Percentiles rank a stretch among this genome's conserved stretches.
phyloP scores from a whole-genome alignment of 1,284 basidiomycete species.

The Schizophyllum amplum region DNA sequence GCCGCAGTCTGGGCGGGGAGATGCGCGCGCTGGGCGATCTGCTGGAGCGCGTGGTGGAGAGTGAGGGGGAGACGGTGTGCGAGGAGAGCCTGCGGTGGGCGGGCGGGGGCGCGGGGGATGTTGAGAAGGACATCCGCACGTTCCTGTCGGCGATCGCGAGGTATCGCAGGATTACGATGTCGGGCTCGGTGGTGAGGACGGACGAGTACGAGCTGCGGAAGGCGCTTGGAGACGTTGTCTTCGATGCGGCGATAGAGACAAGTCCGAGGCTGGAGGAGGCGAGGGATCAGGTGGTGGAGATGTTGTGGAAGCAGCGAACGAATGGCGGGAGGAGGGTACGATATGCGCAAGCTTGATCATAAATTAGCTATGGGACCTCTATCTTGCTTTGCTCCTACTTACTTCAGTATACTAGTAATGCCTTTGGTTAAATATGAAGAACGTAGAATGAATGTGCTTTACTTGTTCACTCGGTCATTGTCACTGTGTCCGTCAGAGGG shows the following conservation, averaged over 20 bases:
- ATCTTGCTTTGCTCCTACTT: neutral
- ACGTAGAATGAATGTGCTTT: neutral
- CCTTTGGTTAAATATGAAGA: neutral
- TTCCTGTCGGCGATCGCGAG: neutral
- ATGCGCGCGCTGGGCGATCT: constrained; percentile 3
- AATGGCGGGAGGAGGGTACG: neutral
- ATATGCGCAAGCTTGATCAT: neutral
- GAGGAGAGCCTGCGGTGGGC: neutral
- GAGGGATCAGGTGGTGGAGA: constrained; percentile 12
- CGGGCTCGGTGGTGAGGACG: neutral
- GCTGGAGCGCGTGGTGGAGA: constrained; percentile 7
- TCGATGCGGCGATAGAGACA: neutral
- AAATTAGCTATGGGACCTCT: neutral
- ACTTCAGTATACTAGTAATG: neutral
- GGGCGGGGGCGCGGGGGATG: neutral
- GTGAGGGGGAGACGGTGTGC: neutral
- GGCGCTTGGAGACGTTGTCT: constrained; percentile 1
- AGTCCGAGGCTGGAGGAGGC: constrained; percentile 8
- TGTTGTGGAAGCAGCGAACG: constrained; percentile 1
- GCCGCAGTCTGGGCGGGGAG: constrained; percentile 7
- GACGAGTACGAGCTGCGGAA: constrained; percentile 11
- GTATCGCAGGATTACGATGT: neutral
- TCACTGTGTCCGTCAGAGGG: too few species aligned
- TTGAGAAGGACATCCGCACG: neutral
- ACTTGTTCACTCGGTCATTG: too few species aligned